phyloP scores from a whole-genome alignment of 768 basidiomycete species.

The Ramaria rubella region DNA sequence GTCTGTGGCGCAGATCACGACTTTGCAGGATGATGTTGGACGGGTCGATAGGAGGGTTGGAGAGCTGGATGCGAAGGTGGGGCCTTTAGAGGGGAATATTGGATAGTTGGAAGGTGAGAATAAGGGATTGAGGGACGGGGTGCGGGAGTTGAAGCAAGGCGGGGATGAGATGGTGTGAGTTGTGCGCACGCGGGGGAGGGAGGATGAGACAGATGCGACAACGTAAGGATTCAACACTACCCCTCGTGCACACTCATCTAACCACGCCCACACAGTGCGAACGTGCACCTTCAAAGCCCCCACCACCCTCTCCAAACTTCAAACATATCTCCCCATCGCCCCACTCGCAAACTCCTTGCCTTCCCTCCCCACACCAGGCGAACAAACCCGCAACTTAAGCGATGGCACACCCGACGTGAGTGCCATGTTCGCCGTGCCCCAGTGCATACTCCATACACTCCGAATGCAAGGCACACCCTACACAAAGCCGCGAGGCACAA shows the following conservation, averaged over 20 bases:
- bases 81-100: not conserved
- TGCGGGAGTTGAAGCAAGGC: not conserved
- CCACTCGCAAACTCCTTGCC: not conserved
- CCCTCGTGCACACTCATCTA: too few relatives aligned
- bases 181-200: not conserved
- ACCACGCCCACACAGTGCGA: too few relatives aligned
- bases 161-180: not conserved
- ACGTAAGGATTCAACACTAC: too few relatives aligned
- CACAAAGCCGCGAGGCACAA: too few relatives aligned
- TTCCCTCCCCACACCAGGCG: not conserved
- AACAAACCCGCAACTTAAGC: not conserved
- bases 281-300: too few relatives aligned
- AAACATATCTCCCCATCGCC: not conserved
- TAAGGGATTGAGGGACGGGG: not conserved
- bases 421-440: not conserved
- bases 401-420: slow-evolving; percentile 1
- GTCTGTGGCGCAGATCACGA: not conserved
- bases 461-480: not conserved
- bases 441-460: not conserved
- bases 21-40: not conserved
- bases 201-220: too few relatives aligned
- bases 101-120: not conserved
- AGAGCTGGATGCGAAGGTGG: not conserved
- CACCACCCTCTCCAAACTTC: too few relatives aligned
- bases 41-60: not conserved